Conservation (phyloP, 2,329 filamentous ascomycete genomes). For the Colletotrichum tropicicola region DNA sequence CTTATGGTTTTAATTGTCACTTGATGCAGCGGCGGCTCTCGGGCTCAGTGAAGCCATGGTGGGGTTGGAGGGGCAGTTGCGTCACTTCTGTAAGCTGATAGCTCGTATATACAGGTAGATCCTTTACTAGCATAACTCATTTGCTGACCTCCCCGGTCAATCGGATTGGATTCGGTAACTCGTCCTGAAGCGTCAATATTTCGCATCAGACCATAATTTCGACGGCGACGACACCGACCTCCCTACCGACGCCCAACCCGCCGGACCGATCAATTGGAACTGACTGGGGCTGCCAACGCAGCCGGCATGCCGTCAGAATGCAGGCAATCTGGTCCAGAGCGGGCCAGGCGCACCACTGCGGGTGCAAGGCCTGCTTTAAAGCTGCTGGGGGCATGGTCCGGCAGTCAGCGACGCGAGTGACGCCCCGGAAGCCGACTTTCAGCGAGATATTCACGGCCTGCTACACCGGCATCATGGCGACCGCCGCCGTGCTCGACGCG, state of each 20-base stretch:
- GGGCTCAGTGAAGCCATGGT: constrained; percentile 8
- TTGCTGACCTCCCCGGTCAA: constrained; percentile 2
- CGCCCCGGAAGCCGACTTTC: constrained; percentile 58
- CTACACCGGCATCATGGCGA: constrained; percentile 74
- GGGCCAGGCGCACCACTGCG: constrained; percentile 69
- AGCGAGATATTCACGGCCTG: constrained; percentile 70
- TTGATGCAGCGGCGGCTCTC: neutral
- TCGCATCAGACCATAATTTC: constrained; percentile 16
- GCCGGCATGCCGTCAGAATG: constrained; percentile 61
- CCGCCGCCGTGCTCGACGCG: constrained; percentile 70
- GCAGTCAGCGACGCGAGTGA: constrained; percentile 57
- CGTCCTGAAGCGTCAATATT: constrained; percentile 2
- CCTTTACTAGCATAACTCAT: neutral
- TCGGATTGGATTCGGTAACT: constrained; percentile 4
- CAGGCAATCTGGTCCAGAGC: constrained; percentile 74
- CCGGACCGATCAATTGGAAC: constrained; percentile 15
- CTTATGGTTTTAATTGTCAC: neutral
- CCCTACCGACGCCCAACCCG: neutral
- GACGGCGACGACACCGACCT: neutral
- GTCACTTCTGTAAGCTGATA: constrained; percentile 16
- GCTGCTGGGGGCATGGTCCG: constrained; percentile 57
- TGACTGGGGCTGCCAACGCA: constrained; percentile 23
- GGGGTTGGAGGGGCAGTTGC: constrained; percentile 30
- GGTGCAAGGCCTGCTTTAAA: constrained; percentile 69
- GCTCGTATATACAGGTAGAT: neutral